Evolutionary conservation across 768 basidiomycete genomes (phyloP).

Genomic region (Xerocomus potaroensis): DNA sequence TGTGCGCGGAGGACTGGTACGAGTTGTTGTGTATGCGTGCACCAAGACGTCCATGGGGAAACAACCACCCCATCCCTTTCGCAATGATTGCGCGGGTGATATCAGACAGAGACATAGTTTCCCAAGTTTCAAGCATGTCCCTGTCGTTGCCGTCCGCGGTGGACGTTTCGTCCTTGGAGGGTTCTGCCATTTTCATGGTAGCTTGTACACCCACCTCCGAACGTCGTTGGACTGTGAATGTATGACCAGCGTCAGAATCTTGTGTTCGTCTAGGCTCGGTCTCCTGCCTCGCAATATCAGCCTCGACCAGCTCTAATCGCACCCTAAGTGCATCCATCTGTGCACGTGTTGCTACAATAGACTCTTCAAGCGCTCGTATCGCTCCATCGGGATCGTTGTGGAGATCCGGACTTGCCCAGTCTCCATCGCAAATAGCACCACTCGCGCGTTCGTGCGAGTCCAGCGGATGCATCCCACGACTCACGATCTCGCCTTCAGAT

Average conservation of each 20-base stretch:
- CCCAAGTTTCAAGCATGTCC: not conserved
- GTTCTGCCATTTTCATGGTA: not conserved
- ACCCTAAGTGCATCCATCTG: conserved; percentile 24
- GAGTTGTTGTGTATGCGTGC: not conserved
- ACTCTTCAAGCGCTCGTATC: conserved; percentile 21
- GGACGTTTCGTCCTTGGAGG: not conserved
- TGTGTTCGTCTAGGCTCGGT: not conserved
- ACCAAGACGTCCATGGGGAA: conserved; percentile 14
- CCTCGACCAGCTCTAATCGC: conserved; percentile 27
- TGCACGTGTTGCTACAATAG: conserved; percentile 20
- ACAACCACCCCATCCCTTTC: conserved; percentile 22
- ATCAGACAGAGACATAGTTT: conserved; percentile 6
- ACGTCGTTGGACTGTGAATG: conserved; percentile 2
- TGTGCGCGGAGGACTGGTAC: not conserved
- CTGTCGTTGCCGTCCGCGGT: not conserved
- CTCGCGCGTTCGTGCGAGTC: not conserved
- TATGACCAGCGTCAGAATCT: not conserved
- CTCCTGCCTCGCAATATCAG: conserved; percentile 17
- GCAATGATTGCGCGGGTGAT: conserved; percentile 15
- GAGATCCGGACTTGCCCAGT: not conserved
- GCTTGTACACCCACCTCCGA: not conserved
- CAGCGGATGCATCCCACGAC: not conserved
- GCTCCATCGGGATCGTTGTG: conserved; percentile 4
- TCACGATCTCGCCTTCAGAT: not conserved
- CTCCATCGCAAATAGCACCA: not conserved